Conservation (phyloP, 139 green algal species). For the Trebouxia sp. region DNA sequence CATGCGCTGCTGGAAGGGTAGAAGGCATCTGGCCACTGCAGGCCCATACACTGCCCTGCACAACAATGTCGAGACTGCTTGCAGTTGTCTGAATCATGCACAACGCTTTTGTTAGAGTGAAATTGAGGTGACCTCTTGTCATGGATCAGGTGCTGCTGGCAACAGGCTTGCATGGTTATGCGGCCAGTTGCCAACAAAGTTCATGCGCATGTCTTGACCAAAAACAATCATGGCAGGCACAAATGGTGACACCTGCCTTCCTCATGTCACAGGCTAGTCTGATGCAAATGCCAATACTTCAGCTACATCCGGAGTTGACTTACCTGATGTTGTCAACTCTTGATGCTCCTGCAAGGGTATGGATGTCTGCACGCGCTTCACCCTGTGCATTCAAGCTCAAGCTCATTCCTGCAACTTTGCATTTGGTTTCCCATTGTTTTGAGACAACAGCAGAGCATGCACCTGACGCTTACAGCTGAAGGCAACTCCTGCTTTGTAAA, state of each 20-base stretch:
- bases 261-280: background rate
- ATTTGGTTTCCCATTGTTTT: too few relatives aligned
- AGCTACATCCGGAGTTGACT: too few relatives aligned
- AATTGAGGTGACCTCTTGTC: background rate
- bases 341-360: constrained; percentile 48
- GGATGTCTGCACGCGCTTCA: constrained; percentile 77
- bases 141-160: background rate
- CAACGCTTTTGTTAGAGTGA: background rate
- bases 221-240: background rate
- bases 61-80: background rate
- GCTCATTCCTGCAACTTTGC: too few relatives aligned
- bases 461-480: constrained; percentile 62
- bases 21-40: constrained; percentile 66
- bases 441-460: background rate
- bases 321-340: constrained; percentile 71
- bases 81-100: background rate
- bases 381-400: too few relatives aligned
- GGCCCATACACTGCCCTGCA: constrained; percentile 79
- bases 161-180: background rate
- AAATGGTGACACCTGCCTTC: background rate
- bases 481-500: constrained; percentile 59
- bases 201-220: background rate
- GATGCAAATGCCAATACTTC: background rate
- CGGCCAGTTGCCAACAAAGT: background rate
- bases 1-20: constrained; percentile 49